Conservation (phyloP, 1,139 yeast species). For the Sugiyamaella japonica region DNA sequence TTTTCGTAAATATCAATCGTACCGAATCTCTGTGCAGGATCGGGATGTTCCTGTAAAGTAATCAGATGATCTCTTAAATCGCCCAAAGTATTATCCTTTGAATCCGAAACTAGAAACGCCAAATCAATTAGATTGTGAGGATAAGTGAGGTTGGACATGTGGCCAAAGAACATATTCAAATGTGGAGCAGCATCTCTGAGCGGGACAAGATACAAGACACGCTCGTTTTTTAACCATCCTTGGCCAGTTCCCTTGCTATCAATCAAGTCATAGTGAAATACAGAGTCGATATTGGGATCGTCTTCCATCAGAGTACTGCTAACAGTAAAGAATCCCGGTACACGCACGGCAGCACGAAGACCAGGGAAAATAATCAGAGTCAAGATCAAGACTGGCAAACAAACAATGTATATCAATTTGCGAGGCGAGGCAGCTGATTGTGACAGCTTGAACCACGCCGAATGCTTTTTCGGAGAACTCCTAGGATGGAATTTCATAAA, state of each 20-base stretch:
- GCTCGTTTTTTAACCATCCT: constrained; percentile 60
- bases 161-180: constrained; percentile 63
- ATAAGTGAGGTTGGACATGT: constrained; percentile 58
- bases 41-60: constrained; percentile 52
- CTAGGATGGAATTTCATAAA: constrained; percentile 17
- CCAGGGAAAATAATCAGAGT: constrained; percentile 20
- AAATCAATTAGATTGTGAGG: constrained; percentile 67
- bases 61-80: constrained; percentile 48
- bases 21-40: constrained; percentile 61
- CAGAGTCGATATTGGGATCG: constrained; percentile 42
- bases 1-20: constrained; percentile 52
- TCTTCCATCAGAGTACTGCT: constrained; percentile 25
- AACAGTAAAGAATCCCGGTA: constrained; percentile 15
- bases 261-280: constrained; percentile 55
- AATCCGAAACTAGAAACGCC: constrained; percentile 65
- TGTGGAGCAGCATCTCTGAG: constrained; percentile 69
- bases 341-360: constrained; percentile 9
- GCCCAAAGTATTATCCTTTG: constrained; percentile 64
- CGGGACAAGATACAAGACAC: constrained; percentile 66
- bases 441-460: constrained; percentile 4
- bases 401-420: constrained; percentile 14
- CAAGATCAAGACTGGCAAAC: constrained; percentile 21
- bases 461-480: constrained; percentile 6
- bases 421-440: not conserved
- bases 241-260: constrained; percentile 52